Conservation (phyloP, 2,329 filamentous ascomycete species). For the Zymoseptoria crescenta region DNA sequence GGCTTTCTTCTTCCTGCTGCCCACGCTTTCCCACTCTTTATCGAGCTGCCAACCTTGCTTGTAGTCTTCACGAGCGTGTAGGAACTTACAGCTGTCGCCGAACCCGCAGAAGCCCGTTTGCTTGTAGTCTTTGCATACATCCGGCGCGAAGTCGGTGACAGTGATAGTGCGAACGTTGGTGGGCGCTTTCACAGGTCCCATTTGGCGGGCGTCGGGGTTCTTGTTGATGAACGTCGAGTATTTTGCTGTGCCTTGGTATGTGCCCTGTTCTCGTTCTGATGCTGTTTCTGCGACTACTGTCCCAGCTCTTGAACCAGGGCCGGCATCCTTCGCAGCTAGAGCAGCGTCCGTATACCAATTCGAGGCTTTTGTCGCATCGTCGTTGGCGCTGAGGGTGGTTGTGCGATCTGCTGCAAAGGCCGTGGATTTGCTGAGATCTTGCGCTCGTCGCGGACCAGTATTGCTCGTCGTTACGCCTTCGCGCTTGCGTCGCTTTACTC, state of each 20-base stretch:
- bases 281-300: conserved; percentile 39
- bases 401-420: conserved; percentile 53
- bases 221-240: conserved; percentile 70
- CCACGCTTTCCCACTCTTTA: conserved; percentile 81
- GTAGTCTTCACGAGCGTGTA: conserved; percentile 69
- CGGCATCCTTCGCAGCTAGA: conserved; percentile 23
- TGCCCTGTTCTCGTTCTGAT: conserved; percentile 45
- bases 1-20: conserved; percentile 51
- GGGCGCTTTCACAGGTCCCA: conserved; percentile 81
- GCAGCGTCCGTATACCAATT: conserved; percentile 80
- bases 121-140: conserved; percentile 94
- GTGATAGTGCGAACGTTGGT: conserved; percentile 89
- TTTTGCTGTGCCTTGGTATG: conserved; percentile 68
- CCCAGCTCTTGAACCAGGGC: conserved; percentile 29
- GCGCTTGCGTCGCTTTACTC: conserved; percentile 71
- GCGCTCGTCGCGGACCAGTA: conserved; percentile 43
- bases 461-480: conserved; percentile 58
- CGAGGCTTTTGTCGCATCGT: conserved; percentile 81
- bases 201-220: conserved; percentile 63
- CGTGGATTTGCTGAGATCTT: conserved; percentile 28
- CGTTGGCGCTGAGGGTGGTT: conserved; percentile 56
- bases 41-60: conserved; percentile 95
- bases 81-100: conserved; percentile 73
- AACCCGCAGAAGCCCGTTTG: conserved; percentile 67
- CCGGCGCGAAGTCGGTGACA: conserved; percentile 80